Evolutionary conservation across 2,329 filamentous ascomycete genomes (phyloP).

Genomic region (Botrytis paeoniae): DNA sequence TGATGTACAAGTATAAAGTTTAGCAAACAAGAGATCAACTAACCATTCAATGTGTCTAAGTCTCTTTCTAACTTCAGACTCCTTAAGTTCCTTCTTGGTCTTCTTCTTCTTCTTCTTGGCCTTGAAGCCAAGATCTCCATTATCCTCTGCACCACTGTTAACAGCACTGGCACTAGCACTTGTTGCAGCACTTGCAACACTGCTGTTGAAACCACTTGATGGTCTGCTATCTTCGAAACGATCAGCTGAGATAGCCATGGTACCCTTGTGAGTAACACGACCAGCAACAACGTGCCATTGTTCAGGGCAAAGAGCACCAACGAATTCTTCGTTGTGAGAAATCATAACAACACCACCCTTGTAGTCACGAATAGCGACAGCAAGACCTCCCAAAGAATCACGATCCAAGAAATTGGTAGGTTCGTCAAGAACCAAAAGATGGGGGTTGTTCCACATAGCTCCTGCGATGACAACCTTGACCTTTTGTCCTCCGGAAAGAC

Average conservation of each 20-base stretch:
- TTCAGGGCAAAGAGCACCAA: slow-evolving; percentile 90
- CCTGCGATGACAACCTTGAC: slow-evolving; percentile 97
- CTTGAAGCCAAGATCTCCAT: slow-evolving; percentile 80
- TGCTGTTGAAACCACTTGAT: slow-evolving; percentile 58
- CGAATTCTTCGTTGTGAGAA: slow-evolving; percentile 98
- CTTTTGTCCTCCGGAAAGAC: slow-evolving; percentile 94
- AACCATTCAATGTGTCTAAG: slow-evolving; percentile 79
- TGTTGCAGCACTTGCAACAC: slow-evolving; percentile 52
- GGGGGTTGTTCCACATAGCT: slow-evolving; percentile 98
- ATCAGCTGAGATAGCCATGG: slow-evolving; percentile 68
- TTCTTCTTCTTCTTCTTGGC: slow-evolving; percentile 97
- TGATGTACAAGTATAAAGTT: slow-evolving; percentile 45
- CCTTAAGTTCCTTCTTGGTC: slow-evolving; percentile 95
- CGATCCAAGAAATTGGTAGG: slow-evolving; percentile 99
- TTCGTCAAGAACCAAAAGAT: slow-evolving; percentile 95
- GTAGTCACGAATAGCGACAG: slow-evolving; percentile 97
- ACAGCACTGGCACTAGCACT: slow-evolving; percentile 60
- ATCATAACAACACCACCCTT: slow-evolving; percentile 99
- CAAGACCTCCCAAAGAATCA: slow-evolving; percentile 91
- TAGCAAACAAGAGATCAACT: slow-evolving; percentile 46
- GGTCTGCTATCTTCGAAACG: slow-evolving; percentile 83
- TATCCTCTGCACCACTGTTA: slow-evolving; percentile 82
- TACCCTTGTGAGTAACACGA: slow-evolving; percentile 79
- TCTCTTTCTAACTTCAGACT: slow-evolving; percentile 80
- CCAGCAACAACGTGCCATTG: slow-evolving; percentile 94